These are phyloP conservation scores for Penicillium atrosanguineum DNA, from an alignment of 495 filamentous ascomycete species.

Conservation along the genomic window DNA sequence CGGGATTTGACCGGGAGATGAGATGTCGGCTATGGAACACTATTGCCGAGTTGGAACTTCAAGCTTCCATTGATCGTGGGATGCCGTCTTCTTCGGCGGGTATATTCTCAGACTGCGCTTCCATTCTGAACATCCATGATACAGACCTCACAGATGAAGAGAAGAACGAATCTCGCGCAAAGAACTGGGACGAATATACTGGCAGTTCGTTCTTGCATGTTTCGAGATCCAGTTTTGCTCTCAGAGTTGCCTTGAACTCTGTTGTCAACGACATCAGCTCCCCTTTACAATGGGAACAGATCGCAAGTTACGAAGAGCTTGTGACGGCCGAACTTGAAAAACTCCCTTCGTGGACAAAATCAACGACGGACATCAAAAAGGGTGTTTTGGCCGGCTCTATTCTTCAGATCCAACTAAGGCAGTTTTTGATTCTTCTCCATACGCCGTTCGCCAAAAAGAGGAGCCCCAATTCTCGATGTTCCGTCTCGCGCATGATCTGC, in stretches of 20 bases:
- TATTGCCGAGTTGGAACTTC: conserved; percentile 52
- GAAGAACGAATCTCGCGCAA: conserved; percentile 24
- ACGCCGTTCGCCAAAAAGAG: conserved; percentile 24
- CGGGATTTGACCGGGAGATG: conserved; percentile 49
- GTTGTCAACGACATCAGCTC: conserved; percentile 26
- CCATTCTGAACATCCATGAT: conserved; percentile 51
- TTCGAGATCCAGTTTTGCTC: conserved; percentile 18
- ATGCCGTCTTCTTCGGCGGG: conserved; percentile 50
- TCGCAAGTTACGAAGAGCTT: conserved; percentile 26
- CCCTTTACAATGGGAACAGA: conserved; percentile 22
- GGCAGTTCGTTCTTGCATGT: conserved; percentile 22
- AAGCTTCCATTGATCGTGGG: conserved; percentile 51
- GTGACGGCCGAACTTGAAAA: conserved; percentile 21
- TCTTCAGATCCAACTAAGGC: conserved; percentile 27
- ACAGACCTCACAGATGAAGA: conserved; percentile 14
- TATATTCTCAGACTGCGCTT: conserved; percentile 48
- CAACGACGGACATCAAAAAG: not conserved
- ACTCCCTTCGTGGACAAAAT: conserved; percentile 19
- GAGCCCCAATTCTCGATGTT: conserved; percentile 13
- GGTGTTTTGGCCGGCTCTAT: conserved; percentile 13
- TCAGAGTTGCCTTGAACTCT: conserved; percentile 26
- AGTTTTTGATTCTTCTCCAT: conserved; percentile 30
- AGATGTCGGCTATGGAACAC: conserved; percentile 57
- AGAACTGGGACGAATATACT: conserved; percentile 24
- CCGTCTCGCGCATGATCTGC: conserved; percentile 24